Evolutionary conservation across 495 filamentous ascomycete species (phyloP).

Genomic region (Xylaria acuta): DNA sequence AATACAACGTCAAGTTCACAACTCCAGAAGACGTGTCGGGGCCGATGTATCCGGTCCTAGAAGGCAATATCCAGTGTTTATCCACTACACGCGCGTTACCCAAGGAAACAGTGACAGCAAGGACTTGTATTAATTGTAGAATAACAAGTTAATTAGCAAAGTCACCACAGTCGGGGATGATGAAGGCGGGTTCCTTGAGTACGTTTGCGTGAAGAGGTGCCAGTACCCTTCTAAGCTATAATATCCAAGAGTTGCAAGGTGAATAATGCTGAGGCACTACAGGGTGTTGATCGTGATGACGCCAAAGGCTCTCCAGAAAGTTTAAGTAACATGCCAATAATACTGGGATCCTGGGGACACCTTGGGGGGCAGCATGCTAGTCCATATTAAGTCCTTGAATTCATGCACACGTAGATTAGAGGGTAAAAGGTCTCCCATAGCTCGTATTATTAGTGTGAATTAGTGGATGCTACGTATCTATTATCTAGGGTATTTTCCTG

Average conservation of each 20-base stretch:
- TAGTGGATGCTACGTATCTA: neutral
- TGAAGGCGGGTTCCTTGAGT: too few species aligned
- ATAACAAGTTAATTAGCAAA: too few species aligned
- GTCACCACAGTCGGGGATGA: too few species aligned
- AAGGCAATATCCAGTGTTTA: too few species aligned
- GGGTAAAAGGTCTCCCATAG: neutral
- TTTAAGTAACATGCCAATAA: neutral
- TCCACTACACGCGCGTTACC: neutral
- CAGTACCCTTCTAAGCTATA: too few species aligned
- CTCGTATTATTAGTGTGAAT: neutral
- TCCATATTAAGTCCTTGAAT: neutral
- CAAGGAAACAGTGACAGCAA: too few species aligned
- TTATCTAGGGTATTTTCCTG: neutral
- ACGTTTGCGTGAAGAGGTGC: too few species aligned
- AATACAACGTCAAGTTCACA: too few species aligned
- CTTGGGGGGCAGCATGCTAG: neutral
- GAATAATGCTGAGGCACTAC: neutral
- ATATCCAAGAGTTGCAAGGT: neutral
- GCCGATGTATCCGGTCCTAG: too few species aligned
- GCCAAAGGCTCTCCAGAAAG: neutral
- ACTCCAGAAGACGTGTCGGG: too few species aligned
- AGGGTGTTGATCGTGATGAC: neutral
- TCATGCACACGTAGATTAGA: neutral
- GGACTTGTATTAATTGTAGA: too few species aligned
- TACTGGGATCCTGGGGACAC: neutral